phyloP scores from a whole-genome alignment of 768 basidiomycete genomes.

The Fomitopsis serialis region DNA sequence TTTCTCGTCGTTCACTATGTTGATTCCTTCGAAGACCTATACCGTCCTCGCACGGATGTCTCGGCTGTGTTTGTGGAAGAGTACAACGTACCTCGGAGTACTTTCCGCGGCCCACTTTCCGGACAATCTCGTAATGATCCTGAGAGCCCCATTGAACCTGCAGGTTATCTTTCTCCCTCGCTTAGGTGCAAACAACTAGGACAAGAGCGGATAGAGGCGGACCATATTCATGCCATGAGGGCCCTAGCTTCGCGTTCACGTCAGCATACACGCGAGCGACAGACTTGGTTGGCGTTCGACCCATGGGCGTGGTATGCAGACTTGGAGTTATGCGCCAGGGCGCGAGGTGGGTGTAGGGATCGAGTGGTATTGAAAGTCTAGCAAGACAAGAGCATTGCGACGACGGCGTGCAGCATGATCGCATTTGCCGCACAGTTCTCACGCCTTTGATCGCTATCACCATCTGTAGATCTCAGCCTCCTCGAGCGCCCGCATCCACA shows the following conservation, averaged over 20 bases:
- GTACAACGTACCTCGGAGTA: constrained; percentile 77
- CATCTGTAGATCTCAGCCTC: too few species aligned
- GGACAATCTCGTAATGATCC: constrained; percentile 96
- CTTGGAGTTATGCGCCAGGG: not conserved
- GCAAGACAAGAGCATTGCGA: too few species aligned
- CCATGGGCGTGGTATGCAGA: constrained; percentile 37
- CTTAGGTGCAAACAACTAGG: not conserved
- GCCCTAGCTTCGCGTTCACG: constrained; percentile 82
- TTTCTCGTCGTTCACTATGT: constrained; percentile 86
- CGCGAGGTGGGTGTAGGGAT: too few species aligned
- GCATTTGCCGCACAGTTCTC: too few species aligned
- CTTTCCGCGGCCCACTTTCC: constrained; percentile 94
- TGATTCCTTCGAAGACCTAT: constrained; percentile 90
- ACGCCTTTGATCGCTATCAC: too few species aligned
- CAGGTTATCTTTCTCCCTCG: constrained; percentile 65
- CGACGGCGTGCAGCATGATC: too few species aligned
- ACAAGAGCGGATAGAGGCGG: constrained; percentile 16
- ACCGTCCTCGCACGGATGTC: not conserved
- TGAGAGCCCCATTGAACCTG: constrained; percentile 98
- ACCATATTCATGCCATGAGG: constrained; percentile 97
- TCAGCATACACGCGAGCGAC: constrained; percentile 85
- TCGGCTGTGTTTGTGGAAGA: not conserved
- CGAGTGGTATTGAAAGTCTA: too few species aligned
- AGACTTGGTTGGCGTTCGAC: constrained; percentile 67
- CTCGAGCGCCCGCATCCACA: too few species aligned